phyloP scores from a whole-genome alignment of 768 basidiomycete species.

The Psilocybe tampanensis region DNA sequence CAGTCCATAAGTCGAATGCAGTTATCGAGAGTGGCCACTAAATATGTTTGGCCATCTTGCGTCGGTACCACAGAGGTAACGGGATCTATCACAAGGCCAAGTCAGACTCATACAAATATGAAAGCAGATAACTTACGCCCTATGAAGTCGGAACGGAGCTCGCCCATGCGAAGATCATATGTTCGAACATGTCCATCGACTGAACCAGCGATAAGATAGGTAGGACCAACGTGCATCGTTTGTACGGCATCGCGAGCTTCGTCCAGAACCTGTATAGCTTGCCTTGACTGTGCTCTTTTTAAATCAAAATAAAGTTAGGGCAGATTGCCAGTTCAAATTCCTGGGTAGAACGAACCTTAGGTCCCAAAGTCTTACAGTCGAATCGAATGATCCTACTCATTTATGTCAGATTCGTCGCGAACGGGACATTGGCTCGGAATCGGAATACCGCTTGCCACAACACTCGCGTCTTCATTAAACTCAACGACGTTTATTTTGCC shows the following conservation, averaged over 20 bases:
- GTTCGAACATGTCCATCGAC: constrained; percentile 92
- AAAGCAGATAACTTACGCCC: constrained; percentile 63
- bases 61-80: constrained; percentile 84
- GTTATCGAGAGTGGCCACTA: constrained; percentile 84
- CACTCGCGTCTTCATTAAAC: constrained; percentile 85
- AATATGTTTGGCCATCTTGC: constrained; percentile 75
- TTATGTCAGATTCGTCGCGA: constrained; percentile 4
- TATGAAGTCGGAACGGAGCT: constrained; percentile 86
- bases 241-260: constrained; percentile 90
- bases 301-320: neutral
- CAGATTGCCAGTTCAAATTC: neutral
- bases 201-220: constrained; percentile 77
- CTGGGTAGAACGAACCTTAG: constrained; percentile 56
- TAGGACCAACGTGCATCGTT: constrained; percentile 65
- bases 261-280: constrained; percentile 88
- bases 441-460: constrained; percentile 79
- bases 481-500: constrained; percentile 89
- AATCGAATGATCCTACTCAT: constrained; percentile 86
- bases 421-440: neutral
- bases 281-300: constrained; percentile 69
- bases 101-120: neutral
- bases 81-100: constrained; percentile 57
- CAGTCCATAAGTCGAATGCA: constrained; percentile 87
- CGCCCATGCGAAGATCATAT: constrained; percentile 94
- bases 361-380: constrained; percentile 92